Conservation (phyloP, 768 basidiomycete species). For the Rhodotorula graminis region DNA sequence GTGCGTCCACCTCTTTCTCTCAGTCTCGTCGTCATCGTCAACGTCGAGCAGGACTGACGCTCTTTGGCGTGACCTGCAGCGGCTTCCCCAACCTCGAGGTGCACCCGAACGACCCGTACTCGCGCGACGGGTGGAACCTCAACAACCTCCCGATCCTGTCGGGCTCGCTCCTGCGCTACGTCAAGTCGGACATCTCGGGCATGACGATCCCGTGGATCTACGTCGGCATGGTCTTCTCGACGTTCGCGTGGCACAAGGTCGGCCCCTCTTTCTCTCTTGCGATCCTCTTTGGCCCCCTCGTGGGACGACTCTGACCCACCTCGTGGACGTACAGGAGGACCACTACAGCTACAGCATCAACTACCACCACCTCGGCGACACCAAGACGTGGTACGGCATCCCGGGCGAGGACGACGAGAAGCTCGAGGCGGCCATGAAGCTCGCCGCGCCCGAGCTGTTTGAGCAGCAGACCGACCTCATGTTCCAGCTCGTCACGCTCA, state of each 20-base stretch:
- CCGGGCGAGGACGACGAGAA: constrained; percentile 92
- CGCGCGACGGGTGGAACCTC: constrained; percentile 92
- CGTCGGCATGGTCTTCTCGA: constrained; percentile 97
- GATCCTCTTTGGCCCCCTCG: neutral
- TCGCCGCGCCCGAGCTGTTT: constrained; percentile 94
- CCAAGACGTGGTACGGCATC: constrained; percentile 99
- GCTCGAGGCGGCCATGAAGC: constrained; percentile 91
- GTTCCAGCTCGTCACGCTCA: constrained; percentile 94
- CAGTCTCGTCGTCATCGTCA: constrained; percentile 13
- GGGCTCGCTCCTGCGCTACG: constrained; percentile 89
- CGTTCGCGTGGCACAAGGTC: constrained; percentile 99
- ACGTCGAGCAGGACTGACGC: neutral
- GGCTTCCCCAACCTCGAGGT: constrained; percentile 94
- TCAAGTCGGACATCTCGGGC: constrained; percentile 97
- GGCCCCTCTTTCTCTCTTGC: constrained; percentile 58
- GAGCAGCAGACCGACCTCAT: constrained; percentile 95
- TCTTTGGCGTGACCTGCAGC: constrained; percentile 50
- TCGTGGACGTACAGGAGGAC: neutral
- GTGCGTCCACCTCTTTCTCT: constrained; percentile 53
- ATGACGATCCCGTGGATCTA: constrained; percentile 89
- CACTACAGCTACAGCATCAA: constrained; percentile 38
- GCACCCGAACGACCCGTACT: constrained; percentile 77
- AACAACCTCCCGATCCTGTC: constrained; percentile 85
- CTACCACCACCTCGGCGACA: constrained; percentile 86
- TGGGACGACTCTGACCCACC: too few species aligned